Evolutionary conservation across 169 alveolate genomes (phyloP).

Genomic region (Eimeria necatrix): DNA sequence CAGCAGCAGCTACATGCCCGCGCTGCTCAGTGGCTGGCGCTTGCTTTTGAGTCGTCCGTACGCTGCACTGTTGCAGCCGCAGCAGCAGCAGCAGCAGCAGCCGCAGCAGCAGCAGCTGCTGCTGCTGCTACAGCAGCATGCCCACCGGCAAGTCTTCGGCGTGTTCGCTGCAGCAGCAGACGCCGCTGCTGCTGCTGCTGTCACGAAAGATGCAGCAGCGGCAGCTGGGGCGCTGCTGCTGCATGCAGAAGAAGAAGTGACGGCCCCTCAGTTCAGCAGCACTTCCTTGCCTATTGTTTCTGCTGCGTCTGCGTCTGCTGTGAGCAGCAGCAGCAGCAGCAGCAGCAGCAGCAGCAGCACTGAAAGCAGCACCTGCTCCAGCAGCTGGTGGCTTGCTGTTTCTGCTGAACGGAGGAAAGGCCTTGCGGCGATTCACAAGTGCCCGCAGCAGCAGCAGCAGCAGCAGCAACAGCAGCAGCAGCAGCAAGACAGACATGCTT

Average conservation of each 20-base stretch:
- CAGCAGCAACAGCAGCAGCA: slow-evolving; percentile 52
- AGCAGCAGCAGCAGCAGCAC: slow-evolving; percentile 39
- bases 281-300: slow-evolving; percentile 1
- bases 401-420: slow-evolving; percentile 48
- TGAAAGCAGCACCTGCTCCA: too few relatives aligned
- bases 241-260: slow-evolving; percentile 65
- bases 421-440: background rate
- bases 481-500: background rate
- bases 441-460: slow-evolving; percentile 53
- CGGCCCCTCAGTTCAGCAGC: slow-evolving; percentile 30
- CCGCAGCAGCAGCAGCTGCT: slow-evolving; percentile 8
- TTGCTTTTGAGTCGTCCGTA: slow-evolving; percentile 43
- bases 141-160: background rate
- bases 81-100: slow-evolving; percentile 71
- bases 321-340: slow-evolving; percentile 60
- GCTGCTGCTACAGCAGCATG: background rate
- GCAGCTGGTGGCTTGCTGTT: slow-evolving; percentile 71
- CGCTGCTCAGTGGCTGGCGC: slow-evolving; percentile 63
- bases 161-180: background rate
- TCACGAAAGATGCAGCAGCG: background rate
- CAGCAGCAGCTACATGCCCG: slow-evolving; percentile 24
- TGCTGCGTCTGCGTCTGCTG: background rate
- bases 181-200: slow-evolving; percentile 3
- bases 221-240: slow-evolving; percentile 33
- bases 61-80: slow-evolving; percentile 52